These are phyloP conservation scores for Coccinonectria pachysandricola DNA, from an alignment of 2,329 filamentous ascomycete species.

Conservation along the genomic window DNA sequence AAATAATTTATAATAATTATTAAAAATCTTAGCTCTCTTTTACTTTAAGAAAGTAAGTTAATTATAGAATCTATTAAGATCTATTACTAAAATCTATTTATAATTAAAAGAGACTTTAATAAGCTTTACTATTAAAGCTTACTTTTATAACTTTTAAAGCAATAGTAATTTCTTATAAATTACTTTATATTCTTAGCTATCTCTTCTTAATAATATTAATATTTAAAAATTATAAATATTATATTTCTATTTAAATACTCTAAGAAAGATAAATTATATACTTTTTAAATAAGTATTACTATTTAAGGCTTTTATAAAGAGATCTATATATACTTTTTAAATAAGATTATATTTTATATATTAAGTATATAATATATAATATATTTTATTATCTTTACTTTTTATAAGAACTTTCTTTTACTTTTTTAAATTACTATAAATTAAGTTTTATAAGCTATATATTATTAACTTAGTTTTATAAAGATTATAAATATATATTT, in stretches of 20 bases:
- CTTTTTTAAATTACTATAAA: neutral
- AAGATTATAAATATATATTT: neutral
- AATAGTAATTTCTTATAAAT: no score
- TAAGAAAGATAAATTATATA: neutral
- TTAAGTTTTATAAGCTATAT: neutral
- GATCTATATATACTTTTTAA: neutral
- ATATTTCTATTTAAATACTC: slow-evolving; percentile 1
- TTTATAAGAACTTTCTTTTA: neutral
- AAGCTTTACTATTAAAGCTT: no score
- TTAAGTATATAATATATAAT: neutral
- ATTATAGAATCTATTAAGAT: neutral
- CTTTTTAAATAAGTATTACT: neutral
- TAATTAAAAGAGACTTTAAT: neutral
- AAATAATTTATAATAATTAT: slow-evolving; percentile 4
- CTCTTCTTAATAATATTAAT: slow-evolving; percentile 1
- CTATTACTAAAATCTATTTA: neutral
- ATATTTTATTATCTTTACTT: neutral
- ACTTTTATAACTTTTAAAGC: no score
- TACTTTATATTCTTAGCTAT: slow-evolving; percentile 4
- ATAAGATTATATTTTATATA: neutral
- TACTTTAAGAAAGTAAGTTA: neutral
- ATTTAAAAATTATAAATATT: no score
- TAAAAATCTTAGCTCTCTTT: slow-evolving; percentile 1
- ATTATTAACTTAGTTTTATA: neutral
- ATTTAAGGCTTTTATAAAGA: neutral